Percentiles rank a stretch among this genome's conserved stretches.
phyloP scores from a whole-genome alignment of 306 rosid species.

The Chamaecrista fasciculata region DNA sequence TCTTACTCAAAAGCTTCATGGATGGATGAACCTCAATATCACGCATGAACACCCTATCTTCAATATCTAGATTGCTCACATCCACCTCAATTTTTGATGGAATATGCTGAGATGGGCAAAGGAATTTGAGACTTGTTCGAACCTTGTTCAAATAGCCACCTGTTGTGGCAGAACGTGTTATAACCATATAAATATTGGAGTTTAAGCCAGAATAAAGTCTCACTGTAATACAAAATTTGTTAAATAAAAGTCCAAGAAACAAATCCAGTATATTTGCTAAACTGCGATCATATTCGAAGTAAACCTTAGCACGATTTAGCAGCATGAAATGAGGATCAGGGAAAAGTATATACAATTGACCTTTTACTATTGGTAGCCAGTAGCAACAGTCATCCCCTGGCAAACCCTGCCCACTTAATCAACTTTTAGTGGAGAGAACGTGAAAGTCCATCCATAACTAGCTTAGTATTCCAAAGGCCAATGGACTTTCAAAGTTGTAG shows the following conservation, averaged over 20 bases:
- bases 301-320: neutral
- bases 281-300: too few species aligned
- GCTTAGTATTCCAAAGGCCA: neutral
- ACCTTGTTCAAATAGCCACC: slow-evolving; percentile 69
- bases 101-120: slow-evolving; percentile 77
- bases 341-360: neutral
- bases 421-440: neutral
- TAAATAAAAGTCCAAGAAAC: neutral
- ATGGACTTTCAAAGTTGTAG: slow-evolving; percentile 3
- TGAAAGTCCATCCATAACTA: slow-evolving; percentile 14
- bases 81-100: slow-evolving; percentile 87
- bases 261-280: too few species aligned
- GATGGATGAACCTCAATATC: slow-evolving; percentile 75
- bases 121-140: slow-evolving; percentile 66
- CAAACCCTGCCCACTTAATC: neutral
- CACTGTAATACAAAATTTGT: neutral
- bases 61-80: slow-evolving; percentile 75
- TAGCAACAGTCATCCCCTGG: slow-evolving; percentile 11
- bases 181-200: slow-evolving; percentile 10
- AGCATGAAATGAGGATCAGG: slow-evolving; percentile 9
- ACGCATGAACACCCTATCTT: slow-evolving; percentile 62
- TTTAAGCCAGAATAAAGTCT: slow-evolving; percentile 3
- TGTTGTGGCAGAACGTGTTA: slow-evolving; percentile 36
- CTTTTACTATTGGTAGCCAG: neutral
- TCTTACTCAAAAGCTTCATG: slow-evolving; percentile 79